A percentile compares a stretch with the other conserved stretches of the same genome.
Conservation (phyloP, 768 basidiomycete species). For the Auricularia auricula-judae region DNA sequence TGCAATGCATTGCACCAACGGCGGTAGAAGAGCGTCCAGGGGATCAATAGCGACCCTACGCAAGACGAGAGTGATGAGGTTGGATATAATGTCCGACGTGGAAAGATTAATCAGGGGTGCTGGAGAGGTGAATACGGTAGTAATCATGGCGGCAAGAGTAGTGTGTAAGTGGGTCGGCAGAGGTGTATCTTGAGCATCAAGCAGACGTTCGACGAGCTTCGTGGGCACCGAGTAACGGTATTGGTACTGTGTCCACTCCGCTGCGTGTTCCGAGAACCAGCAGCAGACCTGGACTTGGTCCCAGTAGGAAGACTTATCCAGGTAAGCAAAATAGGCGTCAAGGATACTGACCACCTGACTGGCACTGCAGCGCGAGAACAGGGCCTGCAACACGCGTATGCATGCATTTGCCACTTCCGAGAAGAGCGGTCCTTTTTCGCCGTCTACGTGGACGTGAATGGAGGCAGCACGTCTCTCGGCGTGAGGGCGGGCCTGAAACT, state of each 20-base stretch:
- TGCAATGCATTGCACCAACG: constrained; percentile 64
- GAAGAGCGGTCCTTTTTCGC: constrained; percentile 70
- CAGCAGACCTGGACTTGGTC: constrained; percentile 55
- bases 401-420: constrained; percentile 66
- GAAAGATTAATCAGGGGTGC: constrained; percentile 82
- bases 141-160: constrained; percentile 67
- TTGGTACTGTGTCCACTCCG: constrained; percentile 88
- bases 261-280: constrained; percentile 68
- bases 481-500: constrained; percentile 72
- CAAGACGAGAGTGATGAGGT: constrained; percentile 61
- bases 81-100: constrained; percentile 79
- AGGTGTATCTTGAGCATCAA: constrained; percentile 45
- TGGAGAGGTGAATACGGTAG: constrained; percentile 69
- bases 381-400: constrained; percentile 56
- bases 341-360: constrained; percentile 62
- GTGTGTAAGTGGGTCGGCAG: constrained; percentile 39
- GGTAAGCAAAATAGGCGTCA: constrained; percentile 57
- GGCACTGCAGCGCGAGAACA: constrained; percentile 69
- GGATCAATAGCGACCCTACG: constrained; percentile 54
- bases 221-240: constrained; percentile 87
- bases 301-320: constrained; percentile 59
- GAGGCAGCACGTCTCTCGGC: constrained; percentile 79
- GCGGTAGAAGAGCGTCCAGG: constrained; percentile 52
- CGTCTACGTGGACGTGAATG: constrained; percentile 80
- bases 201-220: constrained; percentile 66